Evolutionary conservation across 2,329 filamentous ascomycete genomes (phyloP), one percentile per base, ranked within the genome.

Genomic region (Alternaria conjuncta): DNA sequence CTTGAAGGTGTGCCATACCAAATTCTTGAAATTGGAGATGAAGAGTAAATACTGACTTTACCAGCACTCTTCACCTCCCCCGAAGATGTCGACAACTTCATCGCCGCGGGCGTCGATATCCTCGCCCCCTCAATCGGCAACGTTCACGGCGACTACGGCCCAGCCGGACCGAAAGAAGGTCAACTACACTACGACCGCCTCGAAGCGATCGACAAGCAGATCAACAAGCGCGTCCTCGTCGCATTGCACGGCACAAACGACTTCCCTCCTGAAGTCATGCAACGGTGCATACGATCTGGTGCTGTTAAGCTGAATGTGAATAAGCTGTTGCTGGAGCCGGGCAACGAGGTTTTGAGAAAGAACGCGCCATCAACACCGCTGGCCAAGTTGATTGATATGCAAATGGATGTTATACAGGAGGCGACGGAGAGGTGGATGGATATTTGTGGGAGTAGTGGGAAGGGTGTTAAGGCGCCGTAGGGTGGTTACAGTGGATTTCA

Each of bases 81-180:
- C 0, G 87, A 90, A 70, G 87, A 93, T 78, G 89, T 89, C 8
- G 84, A 88, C 65, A 88, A 91, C 72, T 93, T 93, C 73, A 85
- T 92, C 9, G 84, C 82, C 2, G 91, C 89, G 9, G 90, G 89
- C 0, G 89, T 93, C 72, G 89, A 93, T 71, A 90, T 90, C 79
- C 81, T 93, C 30, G 91, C 91, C 0, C 91, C 90, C 0, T 90
- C 89, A 0, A 91, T 93, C 78, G 91, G 90, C 7, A 93, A 93
- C 71, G 86, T 93, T 30, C 91, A 93, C 79, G 91, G 91, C 49
- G 86, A 89, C 72, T 93, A 93, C 77, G 90, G 90, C 0, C 85
- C 88, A 0, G 75, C 86, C 3, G 90, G 90, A 0, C 78, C 78
- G 0, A 70, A 70, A 36, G 69, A 72, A 26, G 72, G 75, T 3